Percentiles rank a stretch among this genome's conserved stretches.
Conservation (phyloP, 2,329 filamentous ascomycete genomes). For the Penicillium psychrosexuale region DNA sequence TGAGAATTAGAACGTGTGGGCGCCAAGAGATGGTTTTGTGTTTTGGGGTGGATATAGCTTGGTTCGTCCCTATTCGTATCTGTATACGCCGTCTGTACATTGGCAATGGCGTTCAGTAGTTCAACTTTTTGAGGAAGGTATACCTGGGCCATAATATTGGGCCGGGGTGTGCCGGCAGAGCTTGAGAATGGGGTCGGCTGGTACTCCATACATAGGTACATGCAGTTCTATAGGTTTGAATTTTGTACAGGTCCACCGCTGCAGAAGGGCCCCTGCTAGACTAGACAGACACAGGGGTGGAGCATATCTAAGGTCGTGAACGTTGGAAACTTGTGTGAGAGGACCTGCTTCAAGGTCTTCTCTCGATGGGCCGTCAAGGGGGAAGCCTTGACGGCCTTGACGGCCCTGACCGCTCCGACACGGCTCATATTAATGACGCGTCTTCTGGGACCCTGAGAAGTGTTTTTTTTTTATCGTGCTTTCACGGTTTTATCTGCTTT, state of each 20-base stretch:
- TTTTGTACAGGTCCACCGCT: background rate
- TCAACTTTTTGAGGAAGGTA: background rate
- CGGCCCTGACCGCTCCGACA: slow-evolving; percentile 15
- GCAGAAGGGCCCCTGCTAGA: slow-evolving; percentile 10
- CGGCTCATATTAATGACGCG: slow-evolving; percentile 21
- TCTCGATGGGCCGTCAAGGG: background rate
- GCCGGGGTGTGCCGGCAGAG: slow-evolving; percentile 21
- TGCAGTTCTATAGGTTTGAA: background rate
- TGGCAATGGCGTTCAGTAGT: slow-evolving; percentile 5
- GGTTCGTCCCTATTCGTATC: background rate
- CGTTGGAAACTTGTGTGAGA: background rate
- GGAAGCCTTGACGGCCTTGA: background rate
- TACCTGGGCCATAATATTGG: background rate
- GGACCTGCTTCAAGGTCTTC: background rate
- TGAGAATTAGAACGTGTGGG: background rate
- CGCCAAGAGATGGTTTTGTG: background rate
- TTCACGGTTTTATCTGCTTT: slow-evolving; percentile 2
- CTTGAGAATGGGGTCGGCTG: slow-evolving; percentile 1
- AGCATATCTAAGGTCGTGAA: background rate
- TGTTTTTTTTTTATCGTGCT: background rate
- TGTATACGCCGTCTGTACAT: background rate
- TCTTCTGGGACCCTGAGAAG: background rate
- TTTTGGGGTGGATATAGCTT: background rate
- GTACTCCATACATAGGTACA: no score
- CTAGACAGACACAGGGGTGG: slow-evolving; percentile 13